Base-by-base conservation (phyloP, 2,329 filamentous ascomycete species). In the Pseudocercospora cruenta region DNA sequence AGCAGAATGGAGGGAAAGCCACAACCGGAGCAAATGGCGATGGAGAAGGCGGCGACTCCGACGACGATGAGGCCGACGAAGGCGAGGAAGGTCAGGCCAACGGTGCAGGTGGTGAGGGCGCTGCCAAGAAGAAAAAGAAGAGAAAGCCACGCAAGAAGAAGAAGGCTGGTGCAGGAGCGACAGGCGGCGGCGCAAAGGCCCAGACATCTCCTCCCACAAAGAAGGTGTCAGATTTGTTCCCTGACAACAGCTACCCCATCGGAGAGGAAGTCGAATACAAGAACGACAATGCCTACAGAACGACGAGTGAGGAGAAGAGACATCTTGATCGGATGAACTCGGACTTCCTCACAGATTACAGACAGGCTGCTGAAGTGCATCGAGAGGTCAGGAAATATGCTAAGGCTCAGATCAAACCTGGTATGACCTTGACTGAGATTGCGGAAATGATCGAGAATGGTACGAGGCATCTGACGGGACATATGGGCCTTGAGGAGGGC, bases 291-390 rank as follows among this genome's bases (percentile, higher is more conserved):
- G 78, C 77, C 4, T 77, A 76, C 57, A 82, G 82, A 28, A 84
- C 80, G 3, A 83, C 82, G 1, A 78, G 73, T 65, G 82, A 83
- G 68, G 84, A 86, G 75, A 72, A 78, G 59, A 79, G 82, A 33
- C 78, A 83, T 65, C 67, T 81, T 21, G 77, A 81, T 61, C 76
- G 80, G 61, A 77, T 81, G 71, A 82, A 85, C 66, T 77, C 80
- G 22, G 79, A 78, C 12, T 86, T 85, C 70, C 77, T 87, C 22
- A 77, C 76, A 24, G 80, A 87, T 64, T 87, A 87, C 73, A 83
- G 85, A 57, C 80, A 86, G 74, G 85, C 83, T 9, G 85, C 85
- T 0, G 85, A 87, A 71, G 78, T 85, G 54, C 85, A 87, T 73
- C 81, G 85, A 53, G 82, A 87, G 73, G 83, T 85, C 55, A 82